These are phyloP conservation scores for Calonectria crousiana DNA, from an alignment of 2,329 filamentous ascomycete genomes.

Conservation along the genomic window DNA sequence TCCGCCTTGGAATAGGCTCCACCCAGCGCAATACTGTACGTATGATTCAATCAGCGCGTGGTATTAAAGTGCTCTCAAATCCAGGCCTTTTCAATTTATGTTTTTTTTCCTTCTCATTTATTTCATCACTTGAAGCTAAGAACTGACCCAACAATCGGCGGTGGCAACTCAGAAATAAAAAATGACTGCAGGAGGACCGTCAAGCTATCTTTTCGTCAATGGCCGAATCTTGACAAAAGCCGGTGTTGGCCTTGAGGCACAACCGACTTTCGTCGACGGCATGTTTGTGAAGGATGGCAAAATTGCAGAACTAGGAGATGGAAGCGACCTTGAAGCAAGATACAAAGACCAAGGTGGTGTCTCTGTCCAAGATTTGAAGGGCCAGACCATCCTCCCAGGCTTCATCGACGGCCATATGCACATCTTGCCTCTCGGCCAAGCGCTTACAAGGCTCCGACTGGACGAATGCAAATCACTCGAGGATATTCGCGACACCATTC, in stretches of 20 bases:
- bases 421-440: slow-evolving; percentile 59
- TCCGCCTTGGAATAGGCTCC: background rate
- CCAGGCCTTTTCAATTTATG: background rate
- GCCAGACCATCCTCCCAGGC: slow-evolving; percentile 54
- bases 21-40: background rate
- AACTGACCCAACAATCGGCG: background rate
- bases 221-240: slow-evolving; percentile 16
- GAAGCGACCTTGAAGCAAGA: background rate
- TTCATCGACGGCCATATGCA: slow-evolving; percentile 66
- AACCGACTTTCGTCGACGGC: slow-evolving; percentile 17
- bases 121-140: background rate
- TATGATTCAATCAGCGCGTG: background rate
- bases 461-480: slow-evolving; percentile 54
- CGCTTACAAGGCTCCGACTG: slow-evolving; percentile 57
- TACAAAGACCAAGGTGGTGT: background rate
- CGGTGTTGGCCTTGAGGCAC: slow-evolving; percentile 8
- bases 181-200: background rate
- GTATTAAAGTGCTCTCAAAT: background rate
- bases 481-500: slow-evolving; percentile 58
- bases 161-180: background rate
- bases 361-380: slow-evolving; percentile 4
- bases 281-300: slow-evolving; percentile 18
- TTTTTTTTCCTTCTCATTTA: too few relatives aligned
- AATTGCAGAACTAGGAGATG: slow-evolving; percentile 6
- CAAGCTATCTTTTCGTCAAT: slow-evolving; percentile 16